A percentile compares a stretch with the other conserved stretches of the same genome.
Conservation (phyloP, 805 yeast genomes). For the Candida sithepensis region DNA sequence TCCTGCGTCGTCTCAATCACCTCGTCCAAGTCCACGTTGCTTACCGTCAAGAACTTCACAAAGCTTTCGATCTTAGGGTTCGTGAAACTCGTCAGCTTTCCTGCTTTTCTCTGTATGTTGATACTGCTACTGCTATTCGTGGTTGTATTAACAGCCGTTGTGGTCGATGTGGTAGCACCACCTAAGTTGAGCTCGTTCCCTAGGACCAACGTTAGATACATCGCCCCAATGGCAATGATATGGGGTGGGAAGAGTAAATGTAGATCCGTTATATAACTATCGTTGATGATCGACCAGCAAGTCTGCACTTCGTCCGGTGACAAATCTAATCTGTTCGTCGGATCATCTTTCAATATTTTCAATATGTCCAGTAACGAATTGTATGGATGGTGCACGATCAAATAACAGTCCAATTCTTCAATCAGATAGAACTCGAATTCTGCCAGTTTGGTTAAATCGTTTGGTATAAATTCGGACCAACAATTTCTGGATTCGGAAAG, state of each 20-base stretch:
- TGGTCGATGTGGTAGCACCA: background rate
- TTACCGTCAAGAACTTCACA: slow-evolving; percentile 64
- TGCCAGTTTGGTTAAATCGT: slow-evolving; percentile 85
- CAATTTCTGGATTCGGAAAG: slow-evolving; percentile 79
- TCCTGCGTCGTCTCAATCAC: slow-evolving; percentile 84
- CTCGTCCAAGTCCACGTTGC: slow-evolving; percentile 73
- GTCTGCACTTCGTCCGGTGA: slow-evolving; percentile 72
- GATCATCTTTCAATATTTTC: slow-evolving; percentile 36
- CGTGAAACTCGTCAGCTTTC: background rate
- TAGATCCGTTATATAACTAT: slow-evolving; percentile 82
- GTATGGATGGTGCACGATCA: slow-evolving; percentile 77
- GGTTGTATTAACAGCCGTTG: background rate
- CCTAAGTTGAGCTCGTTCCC: slow-evolving; percentile 33
- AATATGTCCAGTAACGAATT: slow-evolving; percentile 54
- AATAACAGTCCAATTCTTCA: slow-evolving; percentile 75
- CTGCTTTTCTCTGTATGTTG: background rate
- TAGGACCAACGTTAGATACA: slow-evolving; percentile 73
- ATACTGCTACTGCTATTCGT: background rate
- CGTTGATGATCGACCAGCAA: slow-evolving; percentile 87
- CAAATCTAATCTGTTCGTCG: slow-evolving; percentile 26
- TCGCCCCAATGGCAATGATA: slow-evolving; percentile 73
- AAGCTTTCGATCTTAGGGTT: slow-evolving; percentile 49
- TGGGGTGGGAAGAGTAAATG: slow-evolving; percentile 87
- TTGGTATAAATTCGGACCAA: slow-evolving; percentile 95
- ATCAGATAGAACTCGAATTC: slow-evolving; percentile 93